These are phyloP conservation scores for Lycium ferocissimum DNA, from an alignment of 257 asterid species.

Conservation along the genomic window DNA sequence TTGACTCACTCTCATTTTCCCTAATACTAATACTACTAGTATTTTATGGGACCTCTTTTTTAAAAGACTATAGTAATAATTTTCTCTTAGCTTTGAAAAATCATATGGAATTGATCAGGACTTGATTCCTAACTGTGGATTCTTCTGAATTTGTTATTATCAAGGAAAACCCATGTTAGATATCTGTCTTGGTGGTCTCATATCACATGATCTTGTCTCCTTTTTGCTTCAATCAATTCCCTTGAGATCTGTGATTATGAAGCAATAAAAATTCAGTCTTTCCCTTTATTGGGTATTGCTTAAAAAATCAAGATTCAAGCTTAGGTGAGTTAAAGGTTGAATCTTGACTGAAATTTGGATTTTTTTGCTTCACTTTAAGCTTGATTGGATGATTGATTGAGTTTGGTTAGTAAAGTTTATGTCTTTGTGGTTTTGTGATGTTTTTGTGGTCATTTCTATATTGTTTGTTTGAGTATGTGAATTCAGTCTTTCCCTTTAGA, in stretches of 20 bases:
- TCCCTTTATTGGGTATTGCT: background rate
- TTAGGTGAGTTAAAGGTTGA: constrained; percentile 18
- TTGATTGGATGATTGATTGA: constrained; percentile 16
- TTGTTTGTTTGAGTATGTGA: background rate
- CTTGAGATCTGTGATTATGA: constrained; percentile 55
- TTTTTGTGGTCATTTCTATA: background rate
- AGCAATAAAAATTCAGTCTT: constrained; percentile 7
- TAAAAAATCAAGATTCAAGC: background rate
- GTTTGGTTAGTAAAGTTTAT: background rate
- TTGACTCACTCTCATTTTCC: background rate
- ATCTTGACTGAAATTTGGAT: background rate
- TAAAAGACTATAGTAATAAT: background rate
- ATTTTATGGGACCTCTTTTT: background rate
- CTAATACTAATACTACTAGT: background rate
- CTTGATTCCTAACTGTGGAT: background rate
- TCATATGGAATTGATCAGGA: background rate
- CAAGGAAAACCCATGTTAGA: constrained; percentile 11
- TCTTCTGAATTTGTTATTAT: background rate
- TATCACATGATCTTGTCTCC: constrained; percentile 57
- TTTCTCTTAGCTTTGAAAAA: background rate
- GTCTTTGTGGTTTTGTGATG: background rate
- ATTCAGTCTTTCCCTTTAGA: background rate
- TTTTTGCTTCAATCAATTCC: constrained; percentile 1
- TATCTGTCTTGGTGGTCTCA: constrained; percentile 47
- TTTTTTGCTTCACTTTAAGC: background rate